Evolutionary conservation across 73 alveolate genomes (phyloP), one percentile per base, ranked within the genome.

Genomic region (Symbiodinium natans): DNA sequence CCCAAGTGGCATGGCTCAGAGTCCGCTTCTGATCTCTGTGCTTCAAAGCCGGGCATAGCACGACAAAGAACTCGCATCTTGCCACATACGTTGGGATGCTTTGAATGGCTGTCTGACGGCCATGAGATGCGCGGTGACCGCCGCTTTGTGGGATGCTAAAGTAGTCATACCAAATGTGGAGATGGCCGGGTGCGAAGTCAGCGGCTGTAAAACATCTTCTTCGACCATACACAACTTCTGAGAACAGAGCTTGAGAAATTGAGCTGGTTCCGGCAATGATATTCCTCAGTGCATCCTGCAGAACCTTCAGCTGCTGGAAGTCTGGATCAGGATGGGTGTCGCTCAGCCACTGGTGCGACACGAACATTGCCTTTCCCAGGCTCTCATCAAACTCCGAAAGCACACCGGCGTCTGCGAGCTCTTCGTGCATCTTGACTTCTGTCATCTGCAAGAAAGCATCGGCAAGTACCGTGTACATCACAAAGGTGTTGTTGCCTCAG

Each of bases 131-230:
- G 23, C 31, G 21, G 15, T 2, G 21, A 0, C 11, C n/a, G 21
- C 36, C 23, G 36, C 90, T 52, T 82, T 82, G 90, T 19, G 90
- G 90, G 25, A 46, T 19, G 68, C 41, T 23, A 52, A 82, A 82
- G 90, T 82, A 82, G 68, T 82, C 90, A 34, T 82, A 82, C 90
- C 90, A 82, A 15, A 82, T 6, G 68, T 82, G 36, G 36, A 82
- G 41, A 52, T 52, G 68, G n/a, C 68, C n/a, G 29, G 90, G 3
- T 39, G 33, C 68, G 43, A 82, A 82, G 90, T 82, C 90, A 25
- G 71, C n/a, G 36, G 90, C 38, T 41, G 34, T 40, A 29, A 63
- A 41, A 36, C 90, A 82, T 41, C 36, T 38, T 21, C 41, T 27
- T n/a, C 90, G 90, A 52, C 90, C 90, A 82, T 23, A 36, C 34